These are phyloP conservation scores for Auricularia sp. DNA, from an alignment of 768 basidiomycete genomes.

Conservation along the genomic window DNA sequence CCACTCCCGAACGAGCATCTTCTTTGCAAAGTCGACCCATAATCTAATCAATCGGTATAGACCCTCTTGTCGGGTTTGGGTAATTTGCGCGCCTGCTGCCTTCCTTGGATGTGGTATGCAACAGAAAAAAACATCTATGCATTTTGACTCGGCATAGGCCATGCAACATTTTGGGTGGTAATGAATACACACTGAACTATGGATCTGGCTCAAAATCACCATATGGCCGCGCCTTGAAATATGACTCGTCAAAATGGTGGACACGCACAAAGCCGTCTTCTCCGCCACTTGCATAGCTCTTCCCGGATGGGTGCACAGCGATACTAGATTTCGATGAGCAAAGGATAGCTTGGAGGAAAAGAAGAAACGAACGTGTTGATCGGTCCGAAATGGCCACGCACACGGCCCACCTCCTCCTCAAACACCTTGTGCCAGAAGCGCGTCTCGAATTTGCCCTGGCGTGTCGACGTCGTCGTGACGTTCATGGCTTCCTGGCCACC, in stretches of 20 bases:
- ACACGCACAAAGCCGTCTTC: constrained; percentile 93
- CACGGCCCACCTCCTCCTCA: constrained; percentile 93
- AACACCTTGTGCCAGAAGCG: constrained; percentile 97
- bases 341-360: background rate
- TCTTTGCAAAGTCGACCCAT: too few species aligned
- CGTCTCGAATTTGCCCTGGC: constrained; percentile 97
- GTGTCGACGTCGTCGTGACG: constrained; percentile 86
- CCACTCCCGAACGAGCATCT: too few species aligned
- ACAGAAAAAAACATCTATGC: too few species aligned
- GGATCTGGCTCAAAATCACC: constrained; percentile 76
- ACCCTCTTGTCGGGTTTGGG: too few species aligned
- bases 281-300: constrained; percentile 84
- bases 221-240: constrained; percentile 85
- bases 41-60: too few species aligned
- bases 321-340: constrained; percentile 42
- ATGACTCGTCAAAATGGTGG: constrained; percentile 90
- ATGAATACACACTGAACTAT: constrained; percentile 16
- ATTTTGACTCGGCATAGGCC: too few species aligned
- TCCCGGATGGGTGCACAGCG: constrained; percentile 84
- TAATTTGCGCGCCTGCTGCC: too few species aligned
- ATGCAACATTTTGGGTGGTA: too few species aligned
- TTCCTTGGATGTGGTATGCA: too few species aligned
- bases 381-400: constrained; percentile 95
- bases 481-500: constrained; percentile 98
- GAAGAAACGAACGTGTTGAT: constrained; percentile 74